Evolutionary conservation across 2,329 filamentous ascomycete species (phyloP), one percentile per base, ranked within the genome.

Genomic region (Byssothecium circinans): DNA sequence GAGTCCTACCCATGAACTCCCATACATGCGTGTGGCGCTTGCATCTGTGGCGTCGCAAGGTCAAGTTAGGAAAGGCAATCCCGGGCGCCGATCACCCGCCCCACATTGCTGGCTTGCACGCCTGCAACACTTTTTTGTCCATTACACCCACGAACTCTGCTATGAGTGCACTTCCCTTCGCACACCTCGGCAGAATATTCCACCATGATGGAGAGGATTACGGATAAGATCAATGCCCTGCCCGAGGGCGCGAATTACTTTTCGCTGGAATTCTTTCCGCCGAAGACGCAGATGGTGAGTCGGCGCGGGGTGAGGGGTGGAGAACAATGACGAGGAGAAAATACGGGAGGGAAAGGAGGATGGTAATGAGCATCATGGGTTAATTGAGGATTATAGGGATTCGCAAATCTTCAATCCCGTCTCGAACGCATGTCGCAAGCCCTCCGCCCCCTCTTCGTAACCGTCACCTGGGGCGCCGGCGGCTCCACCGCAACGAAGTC

Each of bases 181-280:
- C 14, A 32, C 29, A 32, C 29, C 14, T 7, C 29, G 14, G 4
- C 6, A 32, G 4, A 14, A 32, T 12, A 32, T 12, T 14, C 14
- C 20, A 23, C 15, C 46, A 51, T 36, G 22, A 71, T 71, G 68
- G 68, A 71, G 63, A 94, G 89, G 75, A 91, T 96, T 69, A 95
- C 90, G 54, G 88, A 95, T 79, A 96, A 96, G 80, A 92, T 97
- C 68, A 88, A 89, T 74, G 89, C 90, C 52, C 77, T 99, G 76
- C 88, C 89, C 71, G 82, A 86, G 56, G 84, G 89, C 72, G 82
- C 83, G 57, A 85, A 82, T 69, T 97, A 94, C 78, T 95, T 96
- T 75, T 97, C 94, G 39, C 86, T 97, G 74, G 94, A 99, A 76
- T 99, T 99, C 83, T 99, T 99, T 77, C 94, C 94, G 58, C 94